Base-by-base conservation (phyloP, 2,329 filamentous ascomycete species). In the Phialophora tarda region DNA sequence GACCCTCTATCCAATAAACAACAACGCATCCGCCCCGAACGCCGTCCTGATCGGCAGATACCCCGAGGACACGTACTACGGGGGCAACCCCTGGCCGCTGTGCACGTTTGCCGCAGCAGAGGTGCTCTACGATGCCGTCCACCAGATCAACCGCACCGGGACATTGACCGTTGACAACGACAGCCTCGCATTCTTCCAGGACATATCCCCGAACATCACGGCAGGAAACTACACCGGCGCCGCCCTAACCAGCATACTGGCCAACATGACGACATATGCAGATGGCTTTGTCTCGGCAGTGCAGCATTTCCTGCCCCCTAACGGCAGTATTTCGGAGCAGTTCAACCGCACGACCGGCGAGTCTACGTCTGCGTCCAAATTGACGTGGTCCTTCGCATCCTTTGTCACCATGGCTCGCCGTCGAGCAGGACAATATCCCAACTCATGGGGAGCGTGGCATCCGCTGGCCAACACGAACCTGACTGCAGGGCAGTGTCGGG, bases 61-160 rank as follows among this genome's bases (percentile, higher is more conserved):
- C 74, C 78, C 87, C 0, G 89, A 91, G 76, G 91, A 95, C 72
- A 79, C 82, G 14, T 94, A 93, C 77, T 90, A 88, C 77, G 86
- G 86, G 66, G 91, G 91, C 5, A 92, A 94, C 76, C 91, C 91
- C 2, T 94, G 91, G 91, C 91, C 92, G 73, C 82, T 93, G 8
- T 84, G 85, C 70, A 93, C 90, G 0, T 83, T 92, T 41, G 90
- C 89, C 0, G 89, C 89, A 0, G 91, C 91, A 14, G 91, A 95
- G 76, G 87, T 91, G 75, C 84, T 95, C 2, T 94, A 93, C 75
- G 88, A 91, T 74, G 89, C 91, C 0, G 75, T 92, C 4, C 88
- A 89, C 69, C 87, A 89, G 57, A 93, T 90, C 89, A 83, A 89
- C 66, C 78, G 82, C 56, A 77, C 82, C n/a, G 87, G 86, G 1